A percentile compares a stretch with the other conserved stretches of the same genome.
Evolutionary conservation across 805 yeast species (phyloP).

Genomic region (Candida railenensis): DNA sequence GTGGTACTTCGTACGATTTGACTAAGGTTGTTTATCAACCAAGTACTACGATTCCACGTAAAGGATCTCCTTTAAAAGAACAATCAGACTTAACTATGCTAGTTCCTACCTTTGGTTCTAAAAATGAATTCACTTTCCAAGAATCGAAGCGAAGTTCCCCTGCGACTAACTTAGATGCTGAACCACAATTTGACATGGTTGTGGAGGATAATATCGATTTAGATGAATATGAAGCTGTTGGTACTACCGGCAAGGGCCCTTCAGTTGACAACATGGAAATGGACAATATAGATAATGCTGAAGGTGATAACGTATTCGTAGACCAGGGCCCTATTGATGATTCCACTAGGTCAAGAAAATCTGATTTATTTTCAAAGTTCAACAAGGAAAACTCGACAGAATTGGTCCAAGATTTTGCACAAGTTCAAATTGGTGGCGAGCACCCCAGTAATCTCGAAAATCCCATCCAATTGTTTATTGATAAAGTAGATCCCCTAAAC

Average conservation of each 20-base stretch:
- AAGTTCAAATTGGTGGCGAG: conserved; percentile 21
- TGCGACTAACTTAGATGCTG: conserved; percentile 7
- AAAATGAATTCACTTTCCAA: conserved; percentile 9
- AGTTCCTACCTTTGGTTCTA: conserved; percentile 7
- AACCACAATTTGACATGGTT: conserved; percentile 49
- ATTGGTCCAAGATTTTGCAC: conserved; percentile 27
- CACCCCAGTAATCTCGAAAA: conserved; percentile 9
- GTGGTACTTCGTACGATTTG: conserved; percentile 25
- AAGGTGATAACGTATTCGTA: conserved; percentile 4
- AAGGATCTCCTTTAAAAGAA: conserved; percentile 16
- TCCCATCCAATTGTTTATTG: conserved; percentile 34
- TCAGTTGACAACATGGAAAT: conserved; percentile 7
- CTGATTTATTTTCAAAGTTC: conserved; percentile 9
- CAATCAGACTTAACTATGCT: conserved; percentile 15
- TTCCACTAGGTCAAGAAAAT: neutral
- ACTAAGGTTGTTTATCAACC: conserved; percentile 27
- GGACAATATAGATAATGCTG: conserved; percentile 1
- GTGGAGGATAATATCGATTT: conserved; percentile 59
- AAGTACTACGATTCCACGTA: conserved; percentile 25
- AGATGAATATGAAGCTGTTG: conserved; percentile 31
- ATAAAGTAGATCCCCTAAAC: conserved; percentile 42
- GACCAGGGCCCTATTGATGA: neutral
- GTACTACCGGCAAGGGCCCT: neutral
- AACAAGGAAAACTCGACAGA: conserved; percentile 17
- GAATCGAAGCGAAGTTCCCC: neutral